A percentile compares a stretch with the other conserved stretches of the same genome.
Evolutionary conservation across 2,329 filamentous ascomycete genomes (phyloP).

Genomic region (Alternaria burnsii): DNA sequence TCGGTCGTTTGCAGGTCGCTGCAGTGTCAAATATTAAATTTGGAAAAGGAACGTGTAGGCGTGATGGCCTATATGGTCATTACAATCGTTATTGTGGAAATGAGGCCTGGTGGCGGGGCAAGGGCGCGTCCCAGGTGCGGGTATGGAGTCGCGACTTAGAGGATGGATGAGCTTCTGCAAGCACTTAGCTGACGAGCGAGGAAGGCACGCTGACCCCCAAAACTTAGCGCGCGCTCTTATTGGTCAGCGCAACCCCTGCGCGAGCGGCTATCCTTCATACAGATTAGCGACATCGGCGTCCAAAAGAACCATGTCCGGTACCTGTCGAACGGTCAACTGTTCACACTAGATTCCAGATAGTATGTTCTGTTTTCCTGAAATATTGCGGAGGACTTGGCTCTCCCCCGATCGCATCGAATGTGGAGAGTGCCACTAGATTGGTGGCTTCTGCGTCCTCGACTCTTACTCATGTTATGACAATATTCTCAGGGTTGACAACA

Average conservation of each 20-base stretch:
- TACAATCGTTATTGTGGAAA: conserved; percentile 41
- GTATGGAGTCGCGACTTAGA: conserved; percentile 36
- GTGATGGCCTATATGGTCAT: conserved; percentile 33
- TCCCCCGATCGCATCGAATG: background rate
- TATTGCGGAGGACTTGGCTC: too few species aligned
- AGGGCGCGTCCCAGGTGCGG: conserved; percentile 43
- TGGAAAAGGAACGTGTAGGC: conserved; percentile 34
- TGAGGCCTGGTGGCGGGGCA: conserved; percentile 32
- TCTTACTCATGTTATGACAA: background rate
- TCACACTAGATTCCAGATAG: background rate
- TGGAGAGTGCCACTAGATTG: background rate
- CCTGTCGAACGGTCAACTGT: background rate
- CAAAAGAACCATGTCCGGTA: background rate
- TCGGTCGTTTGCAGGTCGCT: conserved; percentile 14
- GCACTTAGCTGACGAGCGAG: conserved; percentile 18
- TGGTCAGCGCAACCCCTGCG: background rate
- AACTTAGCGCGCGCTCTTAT: conserved; percentile 1
- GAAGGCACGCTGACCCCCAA: conserved; percentile 6
- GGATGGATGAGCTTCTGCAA: conserved; percentile 29
- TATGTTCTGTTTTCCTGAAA: too few species aligned
- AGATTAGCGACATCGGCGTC: background rate
- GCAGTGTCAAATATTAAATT: conserved; percentile 27
- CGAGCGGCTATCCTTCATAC: background rate
- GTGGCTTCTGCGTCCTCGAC: background rate
- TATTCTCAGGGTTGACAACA: background rate